Percentiles rank a stretch among this genome's conserved stretches.
Evolutionary conservation across 2,329 filamentous ascomycete species (phyloP).

Genomic region (Pseudonectria buxi): DNA sequence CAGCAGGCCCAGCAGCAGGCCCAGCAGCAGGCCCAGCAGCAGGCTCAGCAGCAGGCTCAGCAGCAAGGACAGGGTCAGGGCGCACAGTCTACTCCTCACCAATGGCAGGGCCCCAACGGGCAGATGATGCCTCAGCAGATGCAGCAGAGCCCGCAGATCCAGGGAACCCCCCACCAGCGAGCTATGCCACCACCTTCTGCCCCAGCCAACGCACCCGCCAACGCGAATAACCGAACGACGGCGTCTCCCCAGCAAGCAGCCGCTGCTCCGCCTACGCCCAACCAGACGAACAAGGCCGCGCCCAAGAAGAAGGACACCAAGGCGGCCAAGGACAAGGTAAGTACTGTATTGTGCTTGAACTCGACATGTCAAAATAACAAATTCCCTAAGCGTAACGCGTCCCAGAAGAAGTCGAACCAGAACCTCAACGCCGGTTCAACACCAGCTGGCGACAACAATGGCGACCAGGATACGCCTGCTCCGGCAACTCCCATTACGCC

Average conservation of each 20-base stretch:
- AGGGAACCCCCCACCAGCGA: constrained; percentile 67
- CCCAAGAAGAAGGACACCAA: constrained; percentile 73
- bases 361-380: constrained; percentile 9
- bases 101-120: constrained; percentile 36
- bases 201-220: constrained; percentile 40
- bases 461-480: constrained; percentile 52
- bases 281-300: constrained; percentile 63
- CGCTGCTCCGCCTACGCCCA: constrained; percentile 69
- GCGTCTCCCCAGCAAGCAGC: constrained; percentile 58
- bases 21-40: constrained; percentile 30
- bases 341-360: constrained; percentile 12
- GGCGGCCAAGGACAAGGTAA: constrained; percentile 62
- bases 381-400: constrained; percentile 38
- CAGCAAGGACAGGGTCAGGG: constrained; percentile 25
- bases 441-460: constrained; percentile 48
- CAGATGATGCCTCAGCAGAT: constrained; percentile 35
- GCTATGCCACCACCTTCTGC: constrained; percentile 62
- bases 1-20: constrained; percentile 23
- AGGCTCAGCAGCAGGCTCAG: constrained; percentile 26
- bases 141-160: constrained; percentile 40
- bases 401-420: constrained; percentile 58
- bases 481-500: constrained; percentile 61
- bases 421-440: constrained; percentile 45
- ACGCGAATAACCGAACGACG: constrained; percentile 48
- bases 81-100: constrained; percentile 26